phyloP scores from a whole-genome alignment of 2,329 filamentous ascomycete species.

The Alternaria sp. region DNA sequence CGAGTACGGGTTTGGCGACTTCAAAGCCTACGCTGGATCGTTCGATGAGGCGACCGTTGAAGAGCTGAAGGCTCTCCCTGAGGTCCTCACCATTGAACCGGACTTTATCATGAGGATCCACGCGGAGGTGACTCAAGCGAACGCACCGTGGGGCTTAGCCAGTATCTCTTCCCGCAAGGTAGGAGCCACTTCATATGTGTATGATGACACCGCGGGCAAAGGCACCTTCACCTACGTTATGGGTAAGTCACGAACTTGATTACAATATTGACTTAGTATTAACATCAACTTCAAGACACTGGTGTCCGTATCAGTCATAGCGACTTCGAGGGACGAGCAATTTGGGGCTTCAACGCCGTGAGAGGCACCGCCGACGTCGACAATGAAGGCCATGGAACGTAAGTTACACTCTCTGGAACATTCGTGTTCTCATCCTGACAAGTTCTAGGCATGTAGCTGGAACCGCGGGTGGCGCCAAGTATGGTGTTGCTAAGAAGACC shows the following conservation, averaged over 20 bases:
- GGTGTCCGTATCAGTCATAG: slow-evolving; percentile 63
- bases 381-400: slow-evolving; percentile 40
- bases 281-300: slow-evolving; percentile 55
- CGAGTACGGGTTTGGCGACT: slow-evolving; percentile 36
- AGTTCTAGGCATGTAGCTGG: slow-evolving; percentile 37
- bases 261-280: not conserved
- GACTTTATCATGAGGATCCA: slow-evolving; percentile 37
- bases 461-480: slow-evolving; percentile 36
- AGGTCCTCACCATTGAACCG: slow-evolving; percentile 32
- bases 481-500: slow-evolving; percentile 44
- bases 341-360: slow-evolving; percentile 38
- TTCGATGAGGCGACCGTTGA: slow-evolving; percentile 40
- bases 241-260: not conserved
- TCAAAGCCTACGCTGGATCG: slow-evolving; percentile 41
- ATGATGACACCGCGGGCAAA: slow-evolving; percentile 32
- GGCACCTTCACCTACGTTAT: slow-evolving; percentile 59
- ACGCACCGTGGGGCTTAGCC: slow-evolving; percentile 37
- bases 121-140: slow-evolving; percentile 27
- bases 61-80: slow-evolving; percentile 35
- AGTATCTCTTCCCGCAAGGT: slow-evolving; percentile 34
- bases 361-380: slow-evolving; percentile 22
- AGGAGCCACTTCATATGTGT: slow-evolving; percentile 32
- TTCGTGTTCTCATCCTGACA: not conserved
- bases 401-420: not conserved
- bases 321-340: slow-evolving; percentile 41